A percentile compares a stretch with the other conserved stretches of the same genome.
These are phyloP conservation scores for Tylopilus plumbeoviolaceoides DNA, from an alignment of 768 basidiomycete genomes.

Conservation along the genomic window DNA sequence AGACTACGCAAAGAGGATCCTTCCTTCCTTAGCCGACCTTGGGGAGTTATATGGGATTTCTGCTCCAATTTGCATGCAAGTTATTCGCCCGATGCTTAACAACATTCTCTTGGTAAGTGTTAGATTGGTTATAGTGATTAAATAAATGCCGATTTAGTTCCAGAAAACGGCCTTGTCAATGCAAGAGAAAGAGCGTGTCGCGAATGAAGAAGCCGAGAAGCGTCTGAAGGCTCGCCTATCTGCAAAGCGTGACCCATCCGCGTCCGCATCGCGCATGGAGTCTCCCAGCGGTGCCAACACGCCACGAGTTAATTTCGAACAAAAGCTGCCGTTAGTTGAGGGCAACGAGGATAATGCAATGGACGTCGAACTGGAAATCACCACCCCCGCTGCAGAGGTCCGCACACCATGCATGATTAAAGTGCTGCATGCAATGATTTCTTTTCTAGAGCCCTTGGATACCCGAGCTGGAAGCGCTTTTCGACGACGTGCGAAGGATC, in stretches of 20 bases:
- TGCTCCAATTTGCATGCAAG: slow-evolving; percentile 89
- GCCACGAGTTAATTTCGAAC: slow-evolving; percentile 23
- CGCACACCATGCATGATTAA: slow-evolving; percentile 3
- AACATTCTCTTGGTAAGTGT: slow-evolving; percentile 52
- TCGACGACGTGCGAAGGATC: slow-evolving; percentile 71
- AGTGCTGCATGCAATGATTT: slow-evolving; percentile 2
- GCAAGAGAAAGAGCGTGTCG: slow-evolving; percentile 64
- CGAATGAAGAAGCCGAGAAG: slow-evolving; percentile 75
- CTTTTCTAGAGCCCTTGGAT: slow-evolving; percentile 68
- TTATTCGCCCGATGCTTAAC: slow-evolving; percentile 80
- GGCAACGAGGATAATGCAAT: slow-evolving; percentile 46
- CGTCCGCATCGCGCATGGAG: slow-evolving; percentile 53
- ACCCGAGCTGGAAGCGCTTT: slow-evolving; percentile 64
- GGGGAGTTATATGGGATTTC: slow-evolving; percentile 75
- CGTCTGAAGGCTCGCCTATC: slow-evolving; percentile 71
- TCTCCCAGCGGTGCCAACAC: slow-evolving; percentile 48
- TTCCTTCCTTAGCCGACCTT: slow-evolving; percentile 74
- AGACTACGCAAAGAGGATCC: slow-evolving; percentile 68
- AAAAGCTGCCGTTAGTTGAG: slow-evolving; percentile 25
- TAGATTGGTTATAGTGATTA: neutral
- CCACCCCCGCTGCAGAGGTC: slow-evolving; percentile 26
- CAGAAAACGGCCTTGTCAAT: slow-evolving; percentile 60
- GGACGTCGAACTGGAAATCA: slow-evolving; percentile 44
- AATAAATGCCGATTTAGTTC: slow-evolving; percentile 7
- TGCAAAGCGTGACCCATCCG: slow-evolving; percentile 69